Percentiles rank a stretch among this genome's conserved stretches.
Evolutionary conservation across 768 basidiomycete species (phyloP).

Genomic region (Kwoniella shandongensis): DNA sequence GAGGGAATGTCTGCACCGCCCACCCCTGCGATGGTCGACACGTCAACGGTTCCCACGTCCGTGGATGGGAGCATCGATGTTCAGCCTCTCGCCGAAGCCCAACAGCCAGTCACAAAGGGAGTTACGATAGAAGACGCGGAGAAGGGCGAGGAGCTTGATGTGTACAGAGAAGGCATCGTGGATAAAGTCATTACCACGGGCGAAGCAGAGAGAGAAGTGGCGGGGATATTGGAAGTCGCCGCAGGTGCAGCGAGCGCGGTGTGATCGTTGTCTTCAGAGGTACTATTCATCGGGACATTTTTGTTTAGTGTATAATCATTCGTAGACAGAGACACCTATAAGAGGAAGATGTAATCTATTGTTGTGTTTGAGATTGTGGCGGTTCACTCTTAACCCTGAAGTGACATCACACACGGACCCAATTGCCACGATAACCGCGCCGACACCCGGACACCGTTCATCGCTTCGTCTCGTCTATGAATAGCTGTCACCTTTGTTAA

Average conservation of each 20-base stretch:
- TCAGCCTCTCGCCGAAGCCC: background rate
- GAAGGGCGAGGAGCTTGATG: conserved; percentile 19
- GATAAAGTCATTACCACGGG: conserved; percentile 12
- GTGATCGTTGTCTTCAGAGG: too few relatives aligned
- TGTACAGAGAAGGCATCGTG: conserved; percentile 32
- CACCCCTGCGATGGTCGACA: conserved; percentile 1
- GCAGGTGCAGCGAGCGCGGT: background rate
- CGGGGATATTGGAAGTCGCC: conserved; percentile 15
- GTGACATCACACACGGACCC: too few relatives aligned
- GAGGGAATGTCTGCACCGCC: conserved; percentile 3
- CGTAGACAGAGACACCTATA: too few relatives aligned
- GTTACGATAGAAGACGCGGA: background rate
- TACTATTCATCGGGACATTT: too few relatives aligned
- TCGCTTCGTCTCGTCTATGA: too few relatives aligned
- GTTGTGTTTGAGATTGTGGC: too few relatives aligned
- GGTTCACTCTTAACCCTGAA: too few relatives aligned
- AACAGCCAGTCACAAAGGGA: background rate
- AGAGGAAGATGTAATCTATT: too few relatives aligned
- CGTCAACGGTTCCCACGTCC: background rate
- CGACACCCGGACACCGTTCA: too few relatives aligned
- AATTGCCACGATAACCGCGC: too few relatives aligned
- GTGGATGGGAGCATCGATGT: background rate
- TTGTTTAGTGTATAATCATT: too few relatives aligned
- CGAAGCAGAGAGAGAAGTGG: conserved; percentile 24
- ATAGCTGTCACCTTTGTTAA: too few relatives aligned